These are phyloP conservation scores for Calocera cornea DNA, from an alignment of 768 basidiomycete genomes.

Conservation along the genomic window DNA sequence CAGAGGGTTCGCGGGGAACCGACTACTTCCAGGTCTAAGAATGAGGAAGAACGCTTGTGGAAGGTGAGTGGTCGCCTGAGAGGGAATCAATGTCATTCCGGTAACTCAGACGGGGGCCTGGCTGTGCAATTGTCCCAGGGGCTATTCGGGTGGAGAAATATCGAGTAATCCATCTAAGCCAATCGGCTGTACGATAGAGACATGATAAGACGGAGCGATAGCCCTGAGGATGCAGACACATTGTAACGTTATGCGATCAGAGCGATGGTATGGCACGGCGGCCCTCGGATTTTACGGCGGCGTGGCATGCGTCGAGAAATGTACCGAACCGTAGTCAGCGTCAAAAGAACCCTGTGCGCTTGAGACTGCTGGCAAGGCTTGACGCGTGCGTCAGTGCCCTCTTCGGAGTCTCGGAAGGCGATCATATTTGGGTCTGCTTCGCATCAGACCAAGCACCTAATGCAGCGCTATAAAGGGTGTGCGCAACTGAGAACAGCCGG, in stretches of 20 bases:
- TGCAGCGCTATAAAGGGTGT: too few species aligned
- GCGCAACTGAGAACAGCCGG: too few species aligned
- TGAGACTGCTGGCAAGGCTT: not conserved
- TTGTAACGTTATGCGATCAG: not conserved
- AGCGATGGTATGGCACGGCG: not conserved
- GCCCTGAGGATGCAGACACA: not conserved
- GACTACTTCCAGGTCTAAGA: too few species aligned
- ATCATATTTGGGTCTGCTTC: not conserved
- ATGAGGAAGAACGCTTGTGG: too few species aligned
- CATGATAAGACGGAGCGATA: not conserved
- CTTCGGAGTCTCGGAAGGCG: not conserved
- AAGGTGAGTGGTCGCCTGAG: not conserved
- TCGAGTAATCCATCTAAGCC: not conserved
- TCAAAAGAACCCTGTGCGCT: not conserved
- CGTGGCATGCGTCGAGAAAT: not conserved
- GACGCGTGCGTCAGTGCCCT: not conserved
- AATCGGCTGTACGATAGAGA: not conserved
- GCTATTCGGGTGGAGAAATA: not conserved
- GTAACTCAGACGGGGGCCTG: not conserved
- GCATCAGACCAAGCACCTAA: not conserved
- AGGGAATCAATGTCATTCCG: not conserved
- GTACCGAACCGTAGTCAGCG: not conserved
- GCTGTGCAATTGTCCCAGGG: not conserved
- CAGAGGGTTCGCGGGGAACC: too few species aligned
- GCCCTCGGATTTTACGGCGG: slow-evolving; percentile 1